Evolutionary conservation across 2,329 filamentous ascomycete genomes (phyloP), one percentile per base, ranked within the genome.

Genomic region (Penicillium hordei): DNA sequence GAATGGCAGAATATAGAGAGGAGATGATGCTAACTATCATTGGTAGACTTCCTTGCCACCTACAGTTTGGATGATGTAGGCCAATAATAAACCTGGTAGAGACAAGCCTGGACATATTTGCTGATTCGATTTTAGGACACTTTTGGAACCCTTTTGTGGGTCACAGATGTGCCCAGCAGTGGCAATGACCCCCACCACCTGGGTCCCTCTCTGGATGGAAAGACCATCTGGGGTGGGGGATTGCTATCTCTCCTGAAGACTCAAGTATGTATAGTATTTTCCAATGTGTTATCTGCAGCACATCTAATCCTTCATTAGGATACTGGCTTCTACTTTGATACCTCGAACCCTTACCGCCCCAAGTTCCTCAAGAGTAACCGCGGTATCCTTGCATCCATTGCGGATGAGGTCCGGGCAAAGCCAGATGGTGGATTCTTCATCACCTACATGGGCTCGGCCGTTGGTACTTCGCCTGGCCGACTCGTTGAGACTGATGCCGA

Each of bases 111-210:
- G 17, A 17, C 12, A 13, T n/a, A 6, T 27, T 31, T 44, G 44
- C 48, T 62, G 8, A 65, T 55, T 29, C 5, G n/a, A 21, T 43
- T 31, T 10, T 48, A 81, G 77, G 83, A 85, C 54, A 86, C 83
- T 5, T 86, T 86, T 61, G 84, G 84, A n/a, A 80, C 78, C 4
- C 79, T 87, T 42, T 75, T 87, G 39, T 79, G 78, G 65, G 71
- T 87, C 27, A 82, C 82, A 2, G 84, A 86, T 74, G 82, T 86
- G 1, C 83, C 83, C 2, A 77, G 76, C 39, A 84, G 81, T 46
- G 84, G 84, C 10, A 87, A 87, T 69, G 82, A 81, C 36, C 84
- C 84, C 45, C 84, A 86, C 68, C 85, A 87, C 62, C 72, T 86
- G 17, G 82, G 83, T 4, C 67, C 78, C 1, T 83, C 82, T 1